A percentile compares a stretch with the other conserved stretches of the same genome.
Conservation (phyloP, 306 rosid species). For the Corylus americana region DNA sequence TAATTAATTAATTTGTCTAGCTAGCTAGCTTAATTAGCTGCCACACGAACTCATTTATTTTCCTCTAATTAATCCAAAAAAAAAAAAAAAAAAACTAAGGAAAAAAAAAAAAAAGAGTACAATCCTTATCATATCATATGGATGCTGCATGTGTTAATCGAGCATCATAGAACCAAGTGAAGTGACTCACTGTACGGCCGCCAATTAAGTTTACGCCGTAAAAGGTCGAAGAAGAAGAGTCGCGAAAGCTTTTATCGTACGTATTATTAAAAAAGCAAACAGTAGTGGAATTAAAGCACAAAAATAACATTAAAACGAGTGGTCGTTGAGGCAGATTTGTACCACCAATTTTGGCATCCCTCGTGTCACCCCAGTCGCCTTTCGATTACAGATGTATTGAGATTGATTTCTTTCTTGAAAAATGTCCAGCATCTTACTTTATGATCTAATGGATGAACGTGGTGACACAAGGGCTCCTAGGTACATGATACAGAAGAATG, state of each 20-base stretch:
- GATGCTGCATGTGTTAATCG: constrained; percentile 20
- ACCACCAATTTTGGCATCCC: neutral
- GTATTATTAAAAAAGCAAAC: neutral
- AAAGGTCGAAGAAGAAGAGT: neutral
- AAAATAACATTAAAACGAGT: neutral
- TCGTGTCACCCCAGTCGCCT: constrained; percentile 12
- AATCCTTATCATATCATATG: neutral
- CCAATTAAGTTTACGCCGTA: neutral
- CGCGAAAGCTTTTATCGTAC: neutral
- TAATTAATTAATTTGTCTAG: neutral
- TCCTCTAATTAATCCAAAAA: too few relatives aligned
- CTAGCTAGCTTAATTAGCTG: too few relatives aligned
- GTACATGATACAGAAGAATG: constrained; percentile 23
- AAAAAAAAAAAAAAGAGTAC: neutral
- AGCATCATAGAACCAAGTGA: constrained; percentile 14
- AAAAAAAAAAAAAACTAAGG: too few relatives aligned
- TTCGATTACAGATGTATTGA: constrained; percentile 28
- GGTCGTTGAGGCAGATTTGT: neutral
- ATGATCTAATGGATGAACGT: constrained; percentile 43
- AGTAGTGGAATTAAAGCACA: neutral
- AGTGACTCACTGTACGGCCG: neutral
- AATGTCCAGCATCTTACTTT: constrained; percentile 30
- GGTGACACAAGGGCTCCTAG: constrained; percentile 43
- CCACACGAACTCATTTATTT: neutral
- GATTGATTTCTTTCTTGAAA: constrained; percentile 29